Base-by-base conservation (phyloP, 805 yeast species). In the Candida adriatica region DNA sequence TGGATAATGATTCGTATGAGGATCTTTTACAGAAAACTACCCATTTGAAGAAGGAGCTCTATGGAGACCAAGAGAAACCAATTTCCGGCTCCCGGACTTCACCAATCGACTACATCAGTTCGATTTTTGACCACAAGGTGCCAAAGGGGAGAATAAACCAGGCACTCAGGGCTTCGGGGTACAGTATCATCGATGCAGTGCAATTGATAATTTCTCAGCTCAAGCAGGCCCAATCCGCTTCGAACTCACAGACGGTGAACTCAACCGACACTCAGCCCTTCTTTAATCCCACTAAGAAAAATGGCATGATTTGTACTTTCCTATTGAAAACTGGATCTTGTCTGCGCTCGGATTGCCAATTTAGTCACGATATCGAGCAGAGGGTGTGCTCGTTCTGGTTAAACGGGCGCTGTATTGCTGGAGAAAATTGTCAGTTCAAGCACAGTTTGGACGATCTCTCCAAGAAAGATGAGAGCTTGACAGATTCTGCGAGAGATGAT, bases 311-410 rank as follows among this genome's bases (percentile, higher is more conserved):
- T 32, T 66, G 72, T 37, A 53, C 64, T n/a, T 68, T 59, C 38
- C 59, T 56, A 34, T 41, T 64, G 6, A 59, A 57, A 24, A 49
- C 48, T 17, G 73, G 73, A 2, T 48, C 52, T 13, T 68, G 73
- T 33, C 43, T 62, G 9, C 56, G 71, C 10, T 41, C 59, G 5
- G 72, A 66, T 37, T 68, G 73, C 47, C 56, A 56, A 36, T 68
- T 64, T 34, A 54, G 66, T 31, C 73, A 68, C 43, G 71, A 68
- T 35, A 29, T 66, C 18, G 49, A 62, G 2, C 43, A 53, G n/a
- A 48, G 64, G 16, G 56, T 62, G 7, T 68, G 73, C 35, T 51
- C 68, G 18, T 68, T 61, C 43, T 68, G 73, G 73, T 46, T 68
- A 6, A 60, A 58, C 22, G 67, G 68, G 2, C 47, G 51, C 8